Percentiles rank a stretch among this genome's conserved stretches.
phyloP scores from a whole-genome alignment of 208 protist genomes.

The Acanthamoeba triangularis region DNA sequence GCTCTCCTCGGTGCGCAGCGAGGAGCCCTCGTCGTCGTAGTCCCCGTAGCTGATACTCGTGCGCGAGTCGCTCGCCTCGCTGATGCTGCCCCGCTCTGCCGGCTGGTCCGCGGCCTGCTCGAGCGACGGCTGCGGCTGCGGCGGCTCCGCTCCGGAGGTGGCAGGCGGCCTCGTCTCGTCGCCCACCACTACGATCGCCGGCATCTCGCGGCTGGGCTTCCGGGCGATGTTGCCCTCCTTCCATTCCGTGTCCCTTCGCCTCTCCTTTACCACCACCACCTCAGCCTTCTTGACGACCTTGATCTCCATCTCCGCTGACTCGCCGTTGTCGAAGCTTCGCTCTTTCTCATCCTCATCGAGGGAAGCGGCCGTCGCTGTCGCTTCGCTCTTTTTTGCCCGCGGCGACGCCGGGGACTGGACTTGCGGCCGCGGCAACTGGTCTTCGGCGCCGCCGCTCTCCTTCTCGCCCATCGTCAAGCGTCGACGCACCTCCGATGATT shows the following conservation, averaged over 20 bases:
- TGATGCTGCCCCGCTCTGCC: neutral
- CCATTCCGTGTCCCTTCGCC: neutral
- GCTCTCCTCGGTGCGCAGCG: neutral
- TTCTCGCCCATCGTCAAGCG: conserved; percentile 36
- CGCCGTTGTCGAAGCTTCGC: neutral
- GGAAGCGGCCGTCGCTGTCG: neutral
- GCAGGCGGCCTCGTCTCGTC: neutral
- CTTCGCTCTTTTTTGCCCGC: neutral
- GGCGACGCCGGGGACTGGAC: neutral
- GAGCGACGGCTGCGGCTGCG: neutral
- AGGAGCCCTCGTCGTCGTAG: neutral
- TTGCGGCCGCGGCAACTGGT: neutral
- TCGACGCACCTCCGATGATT: neutral
- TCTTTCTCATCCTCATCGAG: neutral
- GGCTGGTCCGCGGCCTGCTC: neutral
- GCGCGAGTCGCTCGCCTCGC: conserved; percentile 12
- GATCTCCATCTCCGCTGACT: neutral
- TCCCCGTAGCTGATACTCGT: neutral
- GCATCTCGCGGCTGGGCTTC: neutral
- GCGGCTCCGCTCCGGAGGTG: neutral
- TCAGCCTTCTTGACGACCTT: neutral
- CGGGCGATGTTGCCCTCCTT: neutral
- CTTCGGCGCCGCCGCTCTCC: neutral
- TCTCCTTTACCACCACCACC: neutral
- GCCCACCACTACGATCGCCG: neutral